Evolutionary conservation across 805 yeast genomes (phyloP).

Genomic region (Metschnikowia orientalis): DNA sequence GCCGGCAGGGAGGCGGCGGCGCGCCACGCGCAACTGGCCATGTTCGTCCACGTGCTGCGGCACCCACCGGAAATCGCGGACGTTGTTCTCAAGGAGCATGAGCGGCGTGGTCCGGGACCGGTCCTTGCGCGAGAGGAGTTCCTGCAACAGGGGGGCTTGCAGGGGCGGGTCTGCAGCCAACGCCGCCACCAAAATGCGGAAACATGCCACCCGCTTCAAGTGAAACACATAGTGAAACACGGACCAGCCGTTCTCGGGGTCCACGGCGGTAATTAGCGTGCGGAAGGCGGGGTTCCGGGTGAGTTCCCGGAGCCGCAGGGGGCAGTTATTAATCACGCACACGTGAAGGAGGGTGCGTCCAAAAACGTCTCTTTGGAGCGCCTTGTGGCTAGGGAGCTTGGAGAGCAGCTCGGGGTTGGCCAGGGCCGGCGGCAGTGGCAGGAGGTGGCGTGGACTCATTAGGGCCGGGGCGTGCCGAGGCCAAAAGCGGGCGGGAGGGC

Average conservation of each 20-base stretch:
- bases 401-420: too few species aligned
- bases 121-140: slow-evolving; percentile 56
- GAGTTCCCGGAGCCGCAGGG: slow-evolving; percentile 42
- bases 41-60: slow-evolving; percentile 40
- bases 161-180: slow-evolving; percentile 18
- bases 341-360: slow-evolving; percentile 67
- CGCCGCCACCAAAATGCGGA: slow-evolving; percentile 34
- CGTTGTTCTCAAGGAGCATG: slow-evolving; percentile 53
- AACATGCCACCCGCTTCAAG: slow-evolving; percentile 53
- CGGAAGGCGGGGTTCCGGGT: slow-evolving; percentile 48
- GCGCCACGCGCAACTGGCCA: slow-evolving; percentile 25
- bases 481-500: too few species aligned
- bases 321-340: slow-evolving; percentile 46
- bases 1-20: slow-evolving; percentile 13
- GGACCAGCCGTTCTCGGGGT: slow-evolving; percentile 79
- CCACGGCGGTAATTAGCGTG: slow-evolving; percentile 38
- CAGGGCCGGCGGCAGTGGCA: too few species aligned
- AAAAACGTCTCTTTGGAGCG: slow-evolving; percentile 56
- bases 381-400: slow-evolving; percentile 21
- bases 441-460: too few species aligned
- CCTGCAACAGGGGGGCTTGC: slow-evolving; percentile 15
- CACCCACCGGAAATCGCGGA: slow-evolving; percentile 39
- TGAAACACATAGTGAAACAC: slow-evolving; percentile 68
- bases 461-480: too few species aligned
- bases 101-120: slow-evolving; percentile 68